A percentile compares a stretch with the other conserved stretches of the same genome.
phyloP scores from a whole-genome alignment of 2,329 filamentous ascomycete genomes.

The Rhytidhysteron rufulum region DNA sequence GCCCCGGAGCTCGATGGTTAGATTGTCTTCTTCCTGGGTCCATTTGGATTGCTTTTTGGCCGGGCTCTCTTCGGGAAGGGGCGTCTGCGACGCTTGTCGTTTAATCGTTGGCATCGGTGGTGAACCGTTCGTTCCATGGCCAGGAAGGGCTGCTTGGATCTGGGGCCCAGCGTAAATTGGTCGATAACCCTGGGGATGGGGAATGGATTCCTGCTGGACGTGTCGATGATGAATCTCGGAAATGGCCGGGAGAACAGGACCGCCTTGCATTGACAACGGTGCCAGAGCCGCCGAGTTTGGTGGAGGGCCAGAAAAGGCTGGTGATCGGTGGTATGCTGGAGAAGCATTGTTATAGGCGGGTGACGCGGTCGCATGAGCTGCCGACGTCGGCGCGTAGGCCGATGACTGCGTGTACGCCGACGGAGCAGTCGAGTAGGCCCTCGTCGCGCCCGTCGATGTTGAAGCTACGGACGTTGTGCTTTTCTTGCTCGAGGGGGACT shows the following conservation, averaged over 20 bases:
- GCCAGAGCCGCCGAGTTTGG: constrained; percentile 21
- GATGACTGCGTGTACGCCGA: constrained; percentile 33
- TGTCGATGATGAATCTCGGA: constrained; percentile 30
- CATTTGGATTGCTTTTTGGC: constrained; percentile 78
- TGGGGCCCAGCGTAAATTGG: constrained; percentile 41
- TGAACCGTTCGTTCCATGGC: constrained; percentile 25
- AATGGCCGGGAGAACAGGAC: constrained; percentile 35
- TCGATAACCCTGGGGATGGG: constrained; percentile 32
- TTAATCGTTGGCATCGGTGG: constrained; percentile 32
- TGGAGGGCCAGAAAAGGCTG: constrained; percentile 19
- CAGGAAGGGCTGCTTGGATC: constrained; percentile 14
- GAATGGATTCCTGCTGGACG: constrained; percentile 33
- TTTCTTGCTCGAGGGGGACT: constrained; percentile 54
- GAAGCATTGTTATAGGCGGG: constrained; percentile 26
- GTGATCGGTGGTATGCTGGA: constrained; percentile 26
- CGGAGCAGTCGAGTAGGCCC: constrained; percentile 32
- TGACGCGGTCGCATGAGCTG: constrained; percentile 26
- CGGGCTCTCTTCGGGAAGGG: constrained; percentile 31
- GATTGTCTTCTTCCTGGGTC: constrained; percentile 87
- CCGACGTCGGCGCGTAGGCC: constrained; percentile 25
- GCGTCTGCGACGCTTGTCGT: constrained; percentile 34
- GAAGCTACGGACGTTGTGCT: constrained; percentile 37
- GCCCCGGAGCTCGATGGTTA: constrained; percentile 87
- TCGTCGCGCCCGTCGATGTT: constrained; percentile 40
- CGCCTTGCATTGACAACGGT: constrained; percentile 29